Evolutionary conservation across 257 asterid genomes (phyloP).

Genomic region (Solanum medicagineum): DNA sequence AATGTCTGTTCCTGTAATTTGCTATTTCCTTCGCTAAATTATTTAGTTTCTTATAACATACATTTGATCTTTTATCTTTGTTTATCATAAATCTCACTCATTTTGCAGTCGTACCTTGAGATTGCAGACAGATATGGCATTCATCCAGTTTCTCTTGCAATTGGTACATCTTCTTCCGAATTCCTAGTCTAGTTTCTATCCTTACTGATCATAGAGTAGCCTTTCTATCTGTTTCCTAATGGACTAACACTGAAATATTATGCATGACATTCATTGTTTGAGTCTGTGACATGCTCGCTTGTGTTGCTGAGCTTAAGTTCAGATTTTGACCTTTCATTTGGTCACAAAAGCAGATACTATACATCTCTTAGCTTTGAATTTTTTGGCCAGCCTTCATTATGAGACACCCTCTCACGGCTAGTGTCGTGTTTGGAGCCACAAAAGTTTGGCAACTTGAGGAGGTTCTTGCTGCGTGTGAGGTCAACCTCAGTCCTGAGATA

Average conservation of each 20-base stretch:
- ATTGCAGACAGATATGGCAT: constrained; percentile 42
- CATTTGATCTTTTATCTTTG: neutral
- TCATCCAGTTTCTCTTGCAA: constrained; percentile 75
- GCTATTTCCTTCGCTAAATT: neutral
- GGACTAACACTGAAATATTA: neutral
- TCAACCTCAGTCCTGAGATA: constrained; percentile 46
- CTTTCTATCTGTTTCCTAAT: neutral
- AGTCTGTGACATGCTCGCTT: neutral
- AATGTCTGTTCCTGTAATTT: neutral
- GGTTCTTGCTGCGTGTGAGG: constrained; percentile 42
- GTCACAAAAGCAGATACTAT: neutral
- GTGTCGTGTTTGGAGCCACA: constrained; percentile 76
- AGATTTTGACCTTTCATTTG: neutral
- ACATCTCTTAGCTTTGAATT: neutral
- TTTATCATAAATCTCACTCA: neutral
- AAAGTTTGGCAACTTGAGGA: constrained; percentile 75
- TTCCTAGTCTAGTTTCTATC: neutral
- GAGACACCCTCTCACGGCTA: constrained; percentile 69
- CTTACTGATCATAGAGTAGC: neutral
- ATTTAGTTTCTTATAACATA: neutral
- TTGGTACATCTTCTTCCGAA: constrained; percentile 27
- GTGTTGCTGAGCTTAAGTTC: neutral
- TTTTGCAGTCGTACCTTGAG: constrained; percentile 49
- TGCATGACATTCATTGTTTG: neutral
- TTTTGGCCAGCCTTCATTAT: constrained; percentile 59